Conservation (phyloP, 1,139 yeast species). For the Pichiaceae sp. region DNA sequence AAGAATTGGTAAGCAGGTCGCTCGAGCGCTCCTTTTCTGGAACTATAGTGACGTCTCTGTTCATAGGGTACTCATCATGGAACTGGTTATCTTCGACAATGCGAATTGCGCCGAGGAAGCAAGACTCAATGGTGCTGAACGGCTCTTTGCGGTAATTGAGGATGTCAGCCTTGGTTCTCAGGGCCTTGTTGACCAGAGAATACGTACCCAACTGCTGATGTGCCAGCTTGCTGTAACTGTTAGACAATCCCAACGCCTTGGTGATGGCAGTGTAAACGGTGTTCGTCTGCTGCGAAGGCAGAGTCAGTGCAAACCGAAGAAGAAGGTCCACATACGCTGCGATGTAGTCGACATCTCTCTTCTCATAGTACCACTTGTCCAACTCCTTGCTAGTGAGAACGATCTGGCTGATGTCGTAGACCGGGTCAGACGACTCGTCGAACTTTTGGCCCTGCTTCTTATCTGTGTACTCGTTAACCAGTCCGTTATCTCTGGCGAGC, state of each 20-base stretch:
- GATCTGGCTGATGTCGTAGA: slow-evolving; percentile 11
- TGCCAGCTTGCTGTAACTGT: slow-evolving; percentile 11
- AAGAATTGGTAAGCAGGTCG: slow-evolving; percentile 16
- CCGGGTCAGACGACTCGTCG: slow-evolving; percentile 12
- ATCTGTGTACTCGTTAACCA: slow-evolving; percentile 7
- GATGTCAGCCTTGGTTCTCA: slow-evolving; percentile 22
- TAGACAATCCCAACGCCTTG: slow-evolving; percentile 14
- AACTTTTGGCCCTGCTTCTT: slow-evolving; percentile 12
- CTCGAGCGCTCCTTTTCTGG: slow-evolving; percentile 16
- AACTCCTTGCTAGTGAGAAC: slow-evolving; percentile 10
- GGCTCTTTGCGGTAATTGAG: slow-evolving; percentile 7
- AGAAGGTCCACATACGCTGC: slow-evolving; percentile 23
- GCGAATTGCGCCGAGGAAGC: slow-evolving; percentile 14
- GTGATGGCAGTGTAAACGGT: slow-evolving; percentile 11
- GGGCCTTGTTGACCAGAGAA: slow-evolving; percentile 19
- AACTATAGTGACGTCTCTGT: slow-evolving; percentile 13
- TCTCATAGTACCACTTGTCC: slow-evolving; percentile 15
- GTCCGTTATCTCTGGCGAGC: slow-evolving; percentile 15
- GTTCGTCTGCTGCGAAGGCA: slow-evolving; percentile 9
- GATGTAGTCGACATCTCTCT: slow-evolving; percentile 17
- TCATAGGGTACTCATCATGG: slow-evolving; percentile 5
- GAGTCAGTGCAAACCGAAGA: slow-evolving; percentile 23
- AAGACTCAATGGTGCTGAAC: slow-evolving; percentile 13
- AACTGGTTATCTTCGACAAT: slow-evolving; percentile 17
- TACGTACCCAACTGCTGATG: slow-evolving; percentile 15